These are phyloP conservation scores for Nepenthes mirabilis DNA, from an alignment of 148 eudicot genomes.

Conservation along the genomic window DNA sequence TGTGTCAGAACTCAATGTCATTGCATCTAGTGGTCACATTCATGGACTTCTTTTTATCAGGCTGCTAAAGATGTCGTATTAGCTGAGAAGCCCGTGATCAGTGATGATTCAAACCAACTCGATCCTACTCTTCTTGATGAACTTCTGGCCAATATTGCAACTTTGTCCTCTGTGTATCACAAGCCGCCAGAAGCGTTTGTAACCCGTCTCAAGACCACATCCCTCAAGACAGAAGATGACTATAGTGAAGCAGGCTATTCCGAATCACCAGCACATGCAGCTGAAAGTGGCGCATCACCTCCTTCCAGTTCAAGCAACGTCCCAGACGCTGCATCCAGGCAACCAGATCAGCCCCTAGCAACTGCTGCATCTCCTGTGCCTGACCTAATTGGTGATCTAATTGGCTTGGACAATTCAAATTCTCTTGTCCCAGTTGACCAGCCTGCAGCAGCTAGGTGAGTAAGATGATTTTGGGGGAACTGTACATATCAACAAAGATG, in stretches of 20 bases:
- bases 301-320: conserved; percentile 42
- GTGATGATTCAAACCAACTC: conserved; percentile 90
- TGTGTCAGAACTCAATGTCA: neutral
- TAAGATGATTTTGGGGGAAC: neutral
- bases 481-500: neutral
- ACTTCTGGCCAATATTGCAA: conserved; percentile 91
- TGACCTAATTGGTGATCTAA: conserved; percentile 83
- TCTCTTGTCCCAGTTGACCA: conserved; percentile 65
- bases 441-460: conserved; percentile 67
- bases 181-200: conserved; percentile 95
- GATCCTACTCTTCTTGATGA: conserved; percentile 95
- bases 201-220: conserved; percentile 64
- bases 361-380: conserved; percentile 62
- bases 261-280: conserved; percentile 54
- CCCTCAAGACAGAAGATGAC: conserved; percentile 77
- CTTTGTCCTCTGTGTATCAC: conserved; percentile 92
- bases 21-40: neutral
- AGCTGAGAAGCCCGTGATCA: conserved; percentile 97
- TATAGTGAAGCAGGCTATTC: conserved; percentile 60
- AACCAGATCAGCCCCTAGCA: conserved; percentile 23
- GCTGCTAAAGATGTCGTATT: conserved; percentile 98
- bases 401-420: conserved; percentile 60
- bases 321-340: conserved; percentile 36
- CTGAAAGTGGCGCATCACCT: conserved; percentile 49
- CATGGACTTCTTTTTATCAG: conserved; percentile 18